Evolutionary conservation across 192 early-diverging fungal genomes (phyloP).

Genomic region (Backusella macrospora): DNA sequence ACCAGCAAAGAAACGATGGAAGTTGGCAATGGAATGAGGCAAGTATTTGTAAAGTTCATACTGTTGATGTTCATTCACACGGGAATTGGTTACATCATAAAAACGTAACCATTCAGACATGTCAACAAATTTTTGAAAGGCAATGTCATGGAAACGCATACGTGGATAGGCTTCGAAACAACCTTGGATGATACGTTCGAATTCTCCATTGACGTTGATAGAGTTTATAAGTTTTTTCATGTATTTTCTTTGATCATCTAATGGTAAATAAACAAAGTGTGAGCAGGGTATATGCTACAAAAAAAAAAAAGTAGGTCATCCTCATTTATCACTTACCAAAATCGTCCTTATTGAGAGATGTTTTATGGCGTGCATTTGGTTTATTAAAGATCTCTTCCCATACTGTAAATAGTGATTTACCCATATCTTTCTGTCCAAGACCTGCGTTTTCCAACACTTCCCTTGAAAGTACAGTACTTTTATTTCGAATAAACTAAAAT

Average conservation of each 20-base stretch:
- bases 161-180: conserved; percentile 91
- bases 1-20: conserved; percentile 83
- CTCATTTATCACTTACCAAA: conserved; percentile 8
- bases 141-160: conserved; percentile 78
- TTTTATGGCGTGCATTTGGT: conserved; percentile 31
- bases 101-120: conserved; percentile 81
- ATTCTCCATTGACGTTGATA: conserved; percentile 73
- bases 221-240: conserved; percentile 52
- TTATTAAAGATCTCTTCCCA: conserved; percentile 82
- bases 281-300: no score
- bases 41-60: conserved; percentile 68
- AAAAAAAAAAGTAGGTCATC: no score
- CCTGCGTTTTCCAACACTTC: conserved; percentile 51
- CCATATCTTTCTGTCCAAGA: conserved; percentile 82
- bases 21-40: conserved; percentile 69
- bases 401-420: conserved; percentile 73
- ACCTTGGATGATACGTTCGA: conserved; percentile 85
- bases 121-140: conserved; percentile 64
- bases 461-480: conserved; percentile 42
- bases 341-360: conserved; percentile 3
- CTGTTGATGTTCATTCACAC: conserved; percentile 48
- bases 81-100: conserved; percentile 72
- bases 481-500: conserved; percentile 37
- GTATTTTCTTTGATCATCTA: conserved; percentile 47
- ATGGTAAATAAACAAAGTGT: conserved; percentile 21